Evolutionary conservation across 495 filamentous ascomycete genomes (phyloP).

Genomic region (Hypoxylon lienhwacheense): DNA sequence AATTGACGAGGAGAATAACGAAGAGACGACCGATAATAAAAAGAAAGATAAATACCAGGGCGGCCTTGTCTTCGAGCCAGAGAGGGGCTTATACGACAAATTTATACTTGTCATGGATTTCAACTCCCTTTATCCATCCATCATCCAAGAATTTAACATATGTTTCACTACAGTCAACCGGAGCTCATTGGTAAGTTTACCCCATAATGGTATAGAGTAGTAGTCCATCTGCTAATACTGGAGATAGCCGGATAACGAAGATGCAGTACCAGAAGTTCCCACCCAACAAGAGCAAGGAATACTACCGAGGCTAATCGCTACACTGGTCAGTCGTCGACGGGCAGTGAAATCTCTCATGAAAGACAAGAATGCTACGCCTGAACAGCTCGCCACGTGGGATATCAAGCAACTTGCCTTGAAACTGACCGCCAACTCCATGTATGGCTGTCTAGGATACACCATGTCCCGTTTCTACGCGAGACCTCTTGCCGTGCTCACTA

Average conservation of each 20-base stretch:
- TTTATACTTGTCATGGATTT: constrained; percentile 99
- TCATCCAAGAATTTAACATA: constrained; percentile 99
- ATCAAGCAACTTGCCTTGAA: constrained; percentile 97
- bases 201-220: not conserved
- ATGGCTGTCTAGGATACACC: constrained; percentile 94
- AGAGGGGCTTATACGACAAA: constrained; percentile 95
- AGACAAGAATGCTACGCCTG: constrained; percentile 78
- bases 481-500: constrained; percentile 92
- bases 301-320: constrained; percentile 85
- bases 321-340: constrained; percentile 80
- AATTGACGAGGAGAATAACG: constrained; percentile 61
- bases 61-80: constrained; percentile 95
- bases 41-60: constrained; percentile 99
- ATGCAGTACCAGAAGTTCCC: constrained; percentile 71
- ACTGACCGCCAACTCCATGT: constrained; percentile 99
- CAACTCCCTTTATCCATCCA: constrained; percentile 97
- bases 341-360: constrained; percentile 98
- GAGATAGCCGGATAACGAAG: constrained; percentile 72
- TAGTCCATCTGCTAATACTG: constrained; percentile 26
- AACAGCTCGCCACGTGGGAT: constrained; percentile 93
- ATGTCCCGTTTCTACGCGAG: constrained; percentile 96
- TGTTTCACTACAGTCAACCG: constrained; percentile 96
- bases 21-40: constrained; percentile 68
- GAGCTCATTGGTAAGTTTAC: constrained; percentile 57
- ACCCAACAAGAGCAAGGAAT: constrained; percentile 73